These are phyloP conservation scores for Mortierella sp. DNA, from an alignment of 371 early-diverging fungal species.

Conservation along the genomic window DNA sequence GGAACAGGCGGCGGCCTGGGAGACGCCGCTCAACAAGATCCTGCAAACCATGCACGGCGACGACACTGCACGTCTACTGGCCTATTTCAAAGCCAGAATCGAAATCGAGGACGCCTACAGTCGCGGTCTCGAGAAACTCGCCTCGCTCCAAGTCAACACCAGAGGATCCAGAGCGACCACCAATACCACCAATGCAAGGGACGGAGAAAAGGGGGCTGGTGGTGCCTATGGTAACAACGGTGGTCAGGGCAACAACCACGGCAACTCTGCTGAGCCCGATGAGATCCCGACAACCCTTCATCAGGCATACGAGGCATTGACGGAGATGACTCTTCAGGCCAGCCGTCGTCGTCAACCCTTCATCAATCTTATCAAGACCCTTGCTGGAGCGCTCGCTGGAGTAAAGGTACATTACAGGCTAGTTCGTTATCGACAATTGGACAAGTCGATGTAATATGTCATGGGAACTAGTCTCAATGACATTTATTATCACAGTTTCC, in stretches of 20 bases:
- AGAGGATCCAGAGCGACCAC: conserved; percentile 21
- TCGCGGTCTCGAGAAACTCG: conserved; percentile 48
- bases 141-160: not conserved
- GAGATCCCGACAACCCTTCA: conserved; percentile 55
- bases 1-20: conserved; percentile 54
- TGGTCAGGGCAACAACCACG: conserved; percentile 3
- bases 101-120: conserved; percentile 50
- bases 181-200: not conserved
- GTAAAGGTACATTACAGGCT: conserved; percentile 30
- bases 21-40: conserved; percentile 44
- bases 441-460: not conserved
- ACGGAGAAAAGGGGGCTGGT: conserved; percentile 13
- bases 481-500: not conserved
- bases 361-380: conserved; percentile 23
- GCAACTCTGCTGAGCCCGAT: conserved; percentile 33
- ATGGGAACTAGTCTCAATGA: not conserved
- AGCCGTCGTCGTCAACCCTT: conserved; percentile 30
- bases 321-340: conserved; percentile 37
- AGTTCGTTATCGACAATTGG: not conserved
- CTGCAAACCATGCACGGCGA: conserved; percentile 57
- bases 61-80: conserved; percentile 41
- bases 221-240: conserved; percentile 7
- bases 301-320: conserved; percentile 38
- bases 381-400: conserved; percentile 30
- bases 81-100: conserved; percentile 51